Evolutionary conservation across 2,329 filamentous ascomycete genomes (phyloP).

Genomic region (Knufia petricola): DNA sequence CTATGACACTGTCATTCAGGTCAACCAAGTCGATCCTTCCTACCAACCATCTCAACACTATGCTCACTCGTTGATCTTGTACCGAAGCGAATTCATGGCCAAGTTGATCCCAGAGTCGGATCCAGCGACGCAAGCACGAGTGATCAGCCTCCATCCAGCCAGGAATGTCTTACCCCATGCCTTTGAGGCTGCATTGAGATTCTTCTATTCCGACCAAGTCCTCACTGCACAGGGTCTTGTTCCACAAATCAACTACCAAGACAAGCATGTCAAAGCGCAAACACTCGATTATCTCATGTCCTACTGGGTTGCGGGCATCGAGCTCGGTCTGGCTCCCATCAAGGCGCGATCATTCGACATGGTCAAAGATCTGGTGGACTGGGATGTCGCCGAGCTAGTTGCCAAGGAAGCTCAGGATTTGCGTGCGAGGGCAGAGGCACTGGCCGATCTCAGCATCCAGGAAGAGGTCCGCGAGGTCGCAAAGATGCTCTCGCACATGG

Average conservation of each 20-base stretch:
- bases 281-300: slow-evolving; percentile 22
- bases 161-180: slow-evolving; percentile 17
- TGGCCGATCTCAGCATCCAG: neutral
- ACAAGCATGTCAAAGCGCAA: slow-evolving; percentile 14
- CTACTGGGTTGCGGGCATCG: slow-evolving; percentile 22
- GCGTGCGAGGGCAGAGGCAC: neutral
- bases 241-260: slow-evolving; percentile 9
- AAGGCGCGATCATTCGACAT: slow-evolving; percentile 17
- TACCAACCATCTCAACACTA: slow-evolving; percentile 16
- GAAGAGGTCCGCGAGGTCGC: slow-evolving; percentile 2
- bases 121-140: slow-evolving; percentile 10
- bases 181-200: slow-evolving; percentile 21
- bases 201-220: slow-evolving; percentile 22
- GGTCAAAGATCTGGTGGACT: slow-evolving; percentile 16
- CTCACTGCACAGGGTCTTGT: slow-evolving; percentile 17
- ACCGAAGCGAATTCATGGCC: slow-evolving; percentile 18
- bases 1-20: slow-evolving; percentile 16
- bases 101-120: slow-evolving; percentile 13
- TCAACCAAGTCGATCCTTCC: slow-evolving; percentile 11
- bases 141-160: slow-evolving; percentile 19
- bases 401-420: slow-evolving; percentile 18
- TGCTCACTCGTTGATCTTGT: slow-evolving; percentile 16
- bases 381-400: slow-evolving; percentile 19
- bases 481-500: neutral
- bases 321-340: slow-evolving; percentile 19